A percentile compares a stretch with the other conserved stretches of the same genome.
These are phyloP conservation scores for Aaosphaeria arxii DNA, from an alignment of 2,329 filamentous ascomycete species.

Conservation along the genomic window DNA sequence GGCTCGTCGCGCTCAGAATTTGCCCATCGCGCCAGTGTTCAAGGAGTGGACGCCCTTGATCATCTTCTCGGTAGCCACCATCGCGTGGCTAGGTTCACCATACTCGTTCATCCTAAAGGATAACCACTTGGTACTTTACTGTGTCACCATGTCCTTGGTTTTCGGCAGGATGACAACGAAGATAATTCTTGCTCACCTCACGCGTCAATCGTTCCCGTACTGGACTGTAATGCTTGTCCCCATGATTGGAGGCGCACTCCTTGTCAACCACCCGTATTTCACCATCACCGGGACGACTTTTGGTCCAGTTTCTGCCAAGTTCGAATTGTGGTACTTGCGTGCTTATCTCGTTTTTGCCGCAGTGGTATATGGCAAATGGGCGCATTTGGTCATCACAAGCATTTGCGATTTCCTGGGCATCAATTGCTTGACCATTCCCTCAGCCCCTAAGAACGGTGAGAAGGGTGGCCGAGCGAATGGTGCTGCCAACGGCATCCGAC, in stretches of 20 bases:
- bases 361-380: slow-evolving; percentile 91
- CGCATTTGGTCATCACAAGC: slow-evolving; percentile 80
- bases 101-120: slow-evolving; percentile 77
- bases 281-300: slow-evolving; percentile 43
- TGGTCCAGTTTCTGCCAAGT: slow-evolving; percentile 58
- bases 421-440: slow-evolving; percentile 82
- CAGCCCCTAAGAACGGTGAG: slow-evolving; percentile 16
- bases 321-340: slow-evolving; percentile 79
- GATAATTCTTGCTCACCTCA: slow-evolving; percentile 95
- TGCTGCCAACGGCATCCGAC: slow-evolving; percentile 19
- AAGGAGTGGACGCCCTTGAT: slow-evolving; percentile 91
- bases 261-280: slow-evolving; percentile 78
- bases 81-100: slow-evolving; percentile 85
- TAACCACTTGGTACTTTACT: slow-evolving; percentile 89
- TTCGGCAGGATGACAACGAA: slow-evolving; percentile 98
- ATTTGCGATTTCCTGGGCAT: slow-evolving; percentile 93
- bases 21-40: slow-evolving; percentile 79
- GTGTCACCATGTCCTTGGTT: slow-evolving; percentile 91
- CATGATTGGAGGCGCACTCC: slow-evolving; percentile 76
- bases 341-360: slow-evolving; percentile 79
- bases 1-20: slow-evolving; percentile 68
- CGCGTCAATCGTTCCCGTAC: slow-evolving; percentile 90
- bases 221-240: slow-evolving; percentile 92
- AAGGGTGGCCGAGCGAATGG: slow-evolving; percentile 26
- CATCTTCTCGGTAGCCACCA: slow-evolving; percentile 71